Evolutionary conservation across 306 rosid species (phyloP), one percentile per base, ranked within the genome.

Genomic region (Neltuma alba): DNA sequence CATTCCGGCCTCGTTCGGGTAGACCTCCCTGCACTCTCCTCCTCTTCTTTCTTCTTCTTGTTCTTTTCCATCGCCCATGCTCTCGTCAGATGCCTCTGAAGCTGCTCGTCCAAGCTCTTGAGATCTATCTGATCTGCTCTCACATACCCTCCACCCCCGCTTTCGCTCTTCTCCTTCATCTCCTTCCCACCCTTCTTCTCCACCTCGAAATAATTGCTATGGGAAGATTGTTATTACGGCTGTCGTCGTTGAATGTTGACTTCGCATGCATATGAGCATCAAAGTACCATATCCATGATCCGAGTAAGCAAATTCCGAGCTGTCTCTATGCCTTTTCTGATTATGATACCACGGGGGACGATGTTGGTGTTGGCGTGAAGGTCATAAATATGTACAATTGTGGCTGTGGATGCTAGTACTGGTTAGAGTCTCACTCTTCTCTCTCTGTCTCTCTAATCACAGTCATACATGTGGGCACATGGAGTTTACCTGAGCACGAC

Each of bases 381-480:
- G 37, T 71, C 63, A 80, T 80, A 80, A 80, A 86, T 85, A 80
- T 21, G 38, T 38, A 66, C 48, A 85, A 85, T 82, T 79, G 86
- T 74, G 87, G 71, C 75, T 66, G 84, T 58, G 75, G 45, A 82
- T 63, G 82, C 78, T n/a, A 76, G 85, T 33, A 82, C 58, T 20
- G 21, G 73, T 15, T n/a, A 33, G 12, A 61, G 75, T 44, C 40
- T 34, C 42, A 37, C 50, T 57, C 79, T 63, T 0, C 58, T 52
- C 25, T 7, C 27, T 50, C 83, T 37, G 45, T 71, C 83, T 42
- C 45, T 55, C 65, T 66, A 21, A 66, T 54, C 90, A 84, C 80
- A 64, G 83, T 84, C 89, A 82, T 88, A 91, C 98, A 89, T 92
- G 94, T 83, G 93, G 92, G 93, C 98, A 92, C 96, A 91, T 94